phyloP scores from a whole-genome alignment of 768 basidiomycete species.

The Obba rivulosa region DNA sequence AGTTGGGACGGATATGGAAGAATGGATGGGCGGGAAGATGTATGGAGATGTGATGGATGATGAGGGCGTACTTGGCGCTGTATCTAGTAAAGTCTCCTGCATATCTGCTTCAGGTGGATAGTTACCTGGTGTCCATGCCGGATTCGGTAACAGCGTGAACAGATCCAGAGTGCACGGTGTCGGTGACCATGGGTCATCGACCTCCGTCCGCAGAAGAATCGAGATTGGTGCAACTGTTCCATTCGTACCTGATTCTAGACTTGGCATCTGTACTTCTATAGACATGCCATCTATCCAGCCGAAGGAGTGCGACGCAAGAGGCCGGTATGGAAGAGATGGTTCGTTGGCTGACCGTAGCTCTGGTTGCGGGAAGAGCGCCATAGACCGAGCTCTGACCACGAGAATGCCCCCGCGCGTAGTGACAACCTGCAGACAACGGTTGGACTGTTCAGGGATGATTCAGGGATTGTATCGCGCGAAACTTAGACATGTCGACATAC shows the following conservation, averaged over 20 bases:
- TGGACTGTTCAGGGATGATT: constrained; percentile 29
- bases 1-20: constrained; percentile 30
- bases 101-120: background rate
- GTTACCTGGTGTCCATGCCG: constrained; percentile 3
- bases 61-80: background rate
- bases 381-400: constrained; percentile 53
- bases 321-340: constrained; percentile 24
- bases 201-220: constrained; percentile 53
- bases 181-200: constrained; percentile 55
- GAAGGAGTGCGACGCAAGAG: constrained; percentile 45
- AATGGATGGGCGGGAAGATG: constrained; percentile 45
- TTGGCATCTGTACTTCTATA: constrained; percentile 21
- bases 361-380: constrained; percentile 51
- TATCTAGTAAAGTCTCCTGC: background rate
- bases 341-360: constrained; percentile 22
- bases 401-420: constrained; percentile 43
- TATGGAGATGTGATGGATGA: constrained; percentile 24
- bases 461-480: background rate
- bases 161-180: constrained; percentile 44
- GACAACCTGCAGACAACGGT: constrained; percentile 48
- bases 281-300: constrained; percentile 66
- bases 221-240: constrained; percentile 28
- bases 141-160: constrained; percentile 41
- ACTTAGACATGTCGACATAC: background rate
- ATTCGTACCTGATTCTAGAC: background rate